phyloP scores from a whole-genome alignment of 331 rosid genomes.

The Phaseolus coccineus region DNA sequence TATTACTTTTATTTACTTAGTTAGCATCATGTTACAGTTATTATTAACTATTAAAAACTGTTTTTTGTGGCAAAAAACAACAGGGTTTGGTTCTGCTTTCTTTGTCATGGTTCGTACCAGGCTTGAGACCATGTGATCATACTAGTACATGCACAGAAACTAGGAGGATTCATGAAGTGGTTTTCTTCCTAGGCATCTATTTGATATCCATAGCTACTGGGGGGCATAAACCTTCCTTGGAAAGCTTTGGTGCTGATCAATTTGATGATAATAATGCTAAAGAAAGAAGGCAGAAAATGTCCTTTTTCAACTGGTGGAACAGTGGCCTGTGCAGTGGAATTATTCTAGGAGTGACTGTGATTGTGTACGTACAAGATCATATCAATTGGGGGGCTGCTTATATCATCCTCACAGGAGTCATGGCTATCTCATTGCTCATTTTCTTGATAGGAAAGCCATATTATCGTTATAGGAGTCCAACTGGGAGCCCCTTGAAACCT shows the following conservation, averaged over 20 bases:
- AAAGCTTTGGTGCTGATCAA: constrained; percentile 97
- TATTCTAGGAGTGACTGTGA: constrained; percentile 76
- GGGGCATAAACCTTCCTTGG: constrained; percentile 88
- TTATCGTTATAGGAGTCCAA: constrained; percentile 69
- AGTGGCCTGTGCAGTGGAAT: constrained; percentile 82
- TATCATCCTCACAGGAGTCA: constrained; percentile 65
- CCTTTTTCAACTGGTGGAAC: constrained; percentile 96
- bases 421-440: constrained; percentile 69
- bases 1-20: too few relatives aligned
- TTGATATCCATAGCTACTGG: constrained; percentile 84
- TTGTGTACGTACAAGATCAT: constrained; percentile 86
- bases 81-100: constrained; percentile 82
- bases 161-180: constrained; percentile 67
- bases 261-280: constrained; percentile 71
- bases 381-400: constrained; percentile 82
- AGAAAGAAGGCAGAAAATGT: constrained; percentile 82
- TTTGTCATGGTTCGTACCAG: constrained; percentile 76
- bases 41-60: background rate
- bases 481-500: constrained; percentile 91
- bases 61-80: constrained; percentile 8
- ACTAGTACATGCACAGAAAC: constrained; percentile 54
- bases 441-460: constrained; percentile 63
- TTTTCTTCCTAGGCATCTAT: constrained; percentile 80
- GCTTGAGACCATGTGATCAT: constrained; percentile 64
- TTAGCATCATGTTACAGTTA: too few relatives aligned